Evolutionary conservation across 208 protist genomes (phyloP).

Genomic region (Trypanosoma avium): DNA sequence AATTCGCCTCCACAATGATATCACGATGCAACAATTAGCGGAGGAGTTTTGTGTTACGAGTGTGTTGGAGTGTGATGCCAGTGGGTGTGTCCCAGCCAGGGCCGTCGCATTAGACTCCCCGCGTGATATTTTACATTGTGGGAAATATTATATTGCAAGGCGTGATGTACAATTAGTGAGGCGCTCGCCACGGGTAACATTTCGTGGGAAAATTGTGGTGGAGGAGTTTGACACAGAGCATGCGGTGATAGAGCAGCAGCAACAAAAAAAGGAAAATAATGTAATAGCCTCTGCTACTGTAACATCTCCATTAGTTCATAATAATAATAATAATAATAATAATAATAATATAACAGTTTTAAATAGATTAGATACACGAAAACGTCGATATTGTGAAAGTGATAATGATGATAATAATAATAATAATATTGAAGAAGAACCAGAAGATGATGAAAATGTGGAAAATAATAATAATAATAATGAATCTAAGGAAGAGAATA

Average conservation of each 20-base stretch:
- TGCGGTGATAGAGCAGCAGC: conserved; percentile 14
- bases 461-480: not conserved
- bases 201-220: conserved; percentile 76
- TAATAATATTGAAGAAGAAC: not conserved
- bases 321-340: not conserved
- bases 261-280: not conserved
- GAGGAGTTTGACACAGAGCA: conserved; percentile 77
- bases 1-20: conserved; percentile 44
- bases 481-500: not conserved
- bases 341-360: too few relatives aligned
- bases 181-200: conserved; percentile 59
- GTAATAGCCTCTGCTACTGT: not conserved
- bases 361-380: not conserved
- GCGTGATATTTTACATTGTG: conserved; percentile 72
- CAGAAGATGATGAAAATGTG: not conserved
- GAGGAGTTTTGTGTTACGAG: conserved; percentile 85
- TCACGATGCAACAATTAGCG: conserved; percentile 68
- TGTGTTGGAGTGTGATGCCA: conserved; percentile 78
- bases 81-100: conserved; percentile 58
- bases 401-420: not conserved
- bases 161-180: conserved; percentile 43
- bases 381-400: conserved; percentile 2
- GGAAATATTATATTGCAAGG: conserved; percentile 76
- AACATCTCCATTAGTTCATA: not conserved
- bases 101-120: conserved; percentile 83